These are phyloP conservation scores for Albugo laibachii DNA, from an alignment of 352 stramenopile genomes.

Conservation along the genomic window DNA sequence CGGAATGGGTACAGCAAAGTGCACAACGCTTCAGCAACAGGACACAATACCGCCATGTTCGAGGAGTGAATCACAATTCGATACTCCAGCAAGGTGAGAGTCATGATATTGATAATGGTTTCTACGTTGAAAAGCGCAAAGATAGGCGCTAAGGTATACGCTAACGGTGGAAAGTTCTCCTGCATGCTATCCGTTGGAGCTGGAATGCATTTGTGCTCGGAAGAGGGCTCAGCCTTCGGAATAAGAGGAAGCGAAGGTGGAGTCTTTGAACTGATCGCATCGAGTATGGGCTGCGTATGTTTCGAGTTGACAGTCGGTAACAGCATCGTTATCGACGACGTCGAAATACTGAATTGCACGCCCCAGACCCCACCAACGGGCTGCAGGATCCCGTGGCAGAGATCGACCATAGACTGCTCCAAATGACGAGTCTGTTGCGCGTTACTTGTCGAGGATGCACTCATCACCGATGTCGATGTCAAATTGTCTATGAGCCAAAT, in stretches of 20 bases:
- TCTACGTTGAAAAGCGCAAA: slow-evolving; percentile 63
- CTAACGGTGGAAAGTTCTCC: slow-evolving; percentile 33
- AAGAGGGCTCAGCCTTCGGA: neutral
- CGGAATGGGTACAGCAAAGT: slow-evolving; percentile 69
- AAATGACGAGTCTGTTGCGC: slow-evolving; percentile 1
- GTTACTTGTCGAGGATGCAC: neutral
- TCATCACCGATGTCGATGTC: neutral
- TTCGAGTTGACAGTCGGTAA: slow-evolving; percentile 12
- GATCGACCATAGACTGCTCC: slow-evolving; percentile 18
- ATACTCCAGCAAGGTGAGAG: slow-evolving; percentile 58
- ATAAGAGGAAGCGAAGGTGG: too few species aligned
- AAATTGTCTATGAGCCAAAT: slow-evolving; percentile 17
- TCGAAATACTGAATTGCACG: slow-evolving; percentile 25
- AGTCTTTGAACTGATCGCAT: too few species aligned
- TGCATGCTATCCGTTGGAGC: slow-evolving; percentile 10
- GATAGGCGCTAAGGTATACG: slow-evolving; percentile 43
- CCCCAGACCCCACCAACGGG: slow-evolving; percentile 47
- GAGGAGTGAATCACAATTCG: slow-evolving; percentile 57
- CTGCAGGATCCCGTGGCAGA: slow-evolving; percentile 34
- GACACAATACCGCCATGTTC: slow-evolving; percentile 51
- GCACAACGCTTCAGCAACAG: slow-evolving; percentile 49
- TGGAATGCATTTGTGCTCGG: neutral
- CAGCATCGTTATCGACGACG: slow-evolving; percentile 17
- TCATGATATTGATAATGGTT: slow-evolving; percentile 39
- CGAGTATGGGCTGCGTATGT: neutral